A percentile compares a stretch with the other conserved stretches of the same genome.
phyloP scores from a whole-genome alignment of 2,329 filamentous ascomycete genomes.

The Stagonosporopsis tanaceti region DNA sequence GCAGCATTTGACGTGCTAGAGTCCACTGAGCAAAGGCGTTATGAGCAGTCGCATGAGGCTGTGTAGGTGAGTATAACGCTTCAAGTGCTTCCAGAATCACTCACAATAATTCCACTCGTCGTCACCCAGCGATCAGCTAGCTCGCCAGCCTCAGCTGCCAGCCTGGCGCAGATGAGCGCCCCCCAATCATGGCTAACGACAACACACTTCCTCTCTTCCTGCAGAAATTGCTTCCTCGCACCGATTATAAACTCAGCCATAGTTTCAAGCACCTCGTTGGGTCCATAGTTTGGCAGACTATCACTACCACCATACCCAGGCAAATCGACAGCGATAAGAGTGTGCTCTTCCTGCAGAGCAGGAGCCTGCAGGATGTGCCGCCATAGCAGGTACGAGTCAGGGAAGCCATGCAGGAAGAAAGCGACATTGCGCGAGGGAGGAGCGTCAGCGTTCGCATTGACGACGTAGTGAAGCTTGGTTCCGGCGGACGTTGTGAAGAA shows the following conservation, averaged over 20 bases:
- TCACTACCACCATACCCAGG: conserved; percentile 68
- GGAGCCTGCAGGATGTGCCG: conserved; percentile 56
- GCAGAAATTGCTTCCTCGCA: conserved; percentile 56
- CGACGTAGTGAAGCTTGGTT: conserved; percentile 64
- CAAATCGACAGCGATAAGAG: conserved; percentile 64
- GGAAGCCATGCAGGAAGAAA: conserved; percentile 67
- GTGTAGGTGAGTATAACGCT: background rate
- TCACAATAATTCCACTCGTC: conserved; percentile 62
- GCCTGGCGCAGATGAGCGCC: conserved; percentile 59
- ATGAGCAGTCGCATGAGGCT: conserved; percentile 54
- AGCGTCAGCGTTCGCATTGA: conserved; percentile 37
- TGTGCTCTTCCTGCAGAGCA: conserved; percentile 47
- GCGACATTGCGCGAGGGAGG: conserved; percentile 52
- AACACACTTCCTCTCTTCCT: conserved; percentile 45
- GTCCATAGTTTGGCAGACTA: conserved; percentile 57
- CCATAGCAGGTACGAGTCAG: conserved; percentile 66
- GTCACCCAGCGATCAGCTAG: conserved; percentile 65
- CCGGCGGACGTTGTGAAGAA: conserved; percentile 60
- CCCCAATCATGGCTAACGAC: conserved; percentile 66
- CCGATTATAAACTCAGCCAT: conserved; percentile 62
- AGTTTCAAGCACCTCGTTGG: conserved; percentile 61
- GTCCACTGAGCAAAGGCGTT: conserved; percentile 53
- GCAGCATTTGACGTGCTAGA: conserved; percentile 60
- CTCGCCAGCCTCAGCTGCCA: conserved; percentile 65
- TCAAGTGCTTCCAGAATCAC: conserved; percentile 24